Evolutionary conservation across 2,329 filamentous ascomycete genomes (phyloP).

Genomic region (Pseudogymnoascus sp.): DNA sequence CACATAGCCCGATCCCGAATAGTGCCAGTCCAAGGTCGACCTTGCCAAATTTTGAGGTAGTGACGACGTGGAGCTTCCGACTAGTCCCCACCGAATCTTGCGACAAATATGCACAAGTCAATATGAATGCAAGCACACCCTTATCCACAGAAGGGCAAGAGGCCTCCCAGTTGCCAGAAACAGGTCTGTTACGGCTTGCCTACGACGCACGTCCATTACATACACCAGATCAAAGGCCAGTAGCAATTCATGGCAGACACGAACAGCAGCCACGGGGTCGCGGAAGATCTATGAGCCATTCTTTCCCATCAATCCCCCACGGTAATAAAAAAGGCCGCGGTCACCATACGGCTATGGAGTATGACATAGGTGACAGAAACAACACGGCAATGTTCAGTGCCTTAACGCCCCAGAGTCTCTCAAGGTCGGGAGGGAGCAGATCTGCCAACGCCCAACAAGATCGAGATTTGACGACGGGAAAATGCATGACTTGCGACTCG

Average conservation of each 20-base stretch:
- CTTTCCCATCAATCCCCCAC: slow-evolving; percentile 64
- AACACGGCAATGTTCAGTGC: slow-evolving; percentile 23
- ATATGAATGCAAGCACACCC: not conserved
- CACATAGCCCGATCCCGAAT: not conserved
- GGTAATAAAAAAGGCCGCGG: slow-evolving; percentile 45
- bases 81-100: not conserved
- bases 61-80: not conserved
- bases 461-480: slow-evolving; percentile 58
- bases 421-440: slow-evolving; percentile 24
- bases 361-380: slow-evolving; percentile 39
- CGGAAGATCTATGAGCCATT: slow-evolving; percentile 62
- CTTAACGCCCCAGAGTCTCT: slow-evolving; percentile 11
- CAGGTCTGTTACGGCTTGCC: not conserved
- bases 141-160: not conserved
- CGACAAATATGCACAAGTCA: not conserved
- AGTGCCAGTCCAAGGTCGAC: not conserved
- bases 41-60: not conserved
- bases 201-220: not conserved
- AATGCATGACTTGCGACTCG: slow-evolving; percentile 80
- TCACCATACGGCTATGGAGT: slow-evolving; percentile 30
- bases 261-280: slow-evolving; percentile 16
- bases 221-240: not conserved
- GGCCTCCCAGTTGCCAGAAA: not conserved
- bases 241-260: not conserved
- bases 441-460: slow-evolving; percentile 29